These are phyloP conservation scores for Hyparrhenia diplandra DNA, from an alignment of 176 grass and related monocot genomes.

Conservation along the genomic window DNA sequence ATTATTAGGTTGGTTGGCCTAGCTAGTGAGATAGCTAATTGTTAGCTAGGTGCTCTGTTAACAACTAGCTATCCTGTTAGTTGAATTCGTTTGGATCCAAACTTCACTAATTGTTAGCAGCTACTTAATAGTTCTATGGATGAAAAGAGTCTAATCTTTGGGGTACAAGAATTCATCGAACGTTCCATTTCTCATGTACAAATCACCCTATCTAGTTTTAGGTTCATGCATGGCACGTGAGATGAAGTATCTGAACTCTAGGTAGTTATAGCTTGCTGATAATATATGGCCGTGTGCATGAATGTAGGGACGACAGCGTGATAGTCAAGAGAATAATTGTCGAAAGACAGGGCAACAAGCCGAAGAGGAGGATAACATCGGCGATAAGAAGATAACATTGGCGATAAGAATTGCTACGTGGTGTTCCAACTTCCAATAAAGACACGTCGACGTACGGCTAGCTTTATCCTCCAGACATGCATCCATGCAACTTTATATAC, in stretches of 20 bases:
- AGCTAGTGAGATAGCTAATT: no score
- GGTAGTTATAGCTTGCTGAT: not conserved
- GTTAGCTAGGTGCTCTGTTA: no score
- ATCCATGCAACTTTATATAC: not conserved
- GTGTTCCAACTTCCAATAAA: slow-evolving; percentile 29
- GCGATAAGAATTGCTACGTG: slow-evolving; percentile 37
- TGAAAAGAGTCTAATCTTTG: not conserved
- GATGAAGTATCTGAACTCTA: not conserved
- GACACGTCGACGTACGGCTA: not conserved
- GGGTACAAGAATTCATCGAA: not conserved
- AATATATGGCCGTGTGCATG: not conserved
- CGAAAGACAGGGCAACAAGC: not conserved
- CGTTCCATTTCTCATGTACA: not conserved
- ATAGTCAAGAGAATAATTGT: not conserved
- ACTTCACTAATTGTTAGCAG: no score
- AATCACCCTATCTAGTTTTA: not conserved
- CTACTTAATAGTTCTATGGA: no score
- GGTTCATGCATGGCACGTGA: not conserved
- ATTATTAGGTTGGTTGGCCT: no score
- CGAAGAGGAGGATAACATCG: slow-evolving; percentile 8
- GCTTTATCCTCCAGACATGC: slow-evolving; percentile 7
- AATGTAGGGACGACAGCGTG: not conserved
- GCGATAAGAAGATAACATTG: no score
- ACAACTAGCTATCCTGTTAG: no score
- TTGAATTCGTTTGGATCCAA: no score